These are phyloP conservation scores for Penicillium chermesinum DNA, from an alignment of 495 filamentous ascomycete genomes.

Conservation along the genomic window DNA sequence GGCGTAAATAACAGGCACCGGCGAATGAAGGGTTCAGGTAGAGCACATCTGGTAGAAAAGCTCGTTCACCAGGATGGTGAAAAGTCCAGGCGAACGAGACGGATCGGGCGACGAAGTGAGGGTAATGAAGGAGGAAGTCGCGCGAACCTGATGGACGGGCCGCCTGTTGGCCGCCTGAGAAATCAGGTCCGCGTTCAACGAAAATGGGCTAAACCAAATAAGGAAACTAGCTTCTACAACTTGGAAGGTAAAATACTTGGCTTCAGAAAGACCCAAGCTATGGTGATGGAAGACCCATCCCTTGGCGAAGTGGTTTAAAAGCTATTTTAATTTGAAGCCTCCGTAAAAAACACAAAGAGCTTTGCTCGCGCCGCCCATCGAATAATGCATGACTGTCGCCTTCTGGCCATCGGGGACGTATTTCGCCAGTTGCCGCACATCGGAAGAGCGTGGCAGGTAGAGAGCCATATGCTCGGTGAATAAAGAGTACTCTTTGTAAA, in stretches of 20 bases:
- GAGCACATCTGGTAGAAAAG: neutral
- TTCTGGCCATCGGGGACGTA: slow-evolving; percentile 49
- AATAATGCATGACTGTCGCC: slow-evolving; percentile 81
- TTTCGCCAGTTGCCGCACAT: slow-evolving; percentile 75
- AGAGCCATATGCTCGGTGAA: slow-evolving; percentile 57
- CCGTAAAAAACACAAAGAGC: slow-evolving; percentile 55
- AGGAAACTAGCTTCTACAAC: too few species aligned
- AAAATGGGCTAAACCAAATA: too few species aligned
- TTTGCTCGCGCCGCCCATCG: slow-evolving; percentile 85
- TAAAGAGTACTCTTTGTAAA: slow-evolving; percentile 55
- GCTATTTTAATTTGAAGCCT: slow-evolving; percentile 28
- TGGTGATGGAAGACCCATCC: too few species aligned
- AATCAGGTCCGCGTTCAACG: too few species aligned
- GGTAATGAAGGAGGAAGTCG: too few species aligned
- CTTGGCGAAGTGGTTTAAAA: too few species aligned
- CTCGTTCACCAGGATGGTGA: neutral
- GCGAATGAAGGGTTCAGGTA: neutral
- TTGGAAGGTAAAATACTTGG: too few species aligned
- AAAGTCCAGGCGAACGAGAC: neutral
- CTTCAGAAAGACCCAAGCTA: too few species aligned
- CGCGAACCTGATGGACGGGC: too few species aligned
- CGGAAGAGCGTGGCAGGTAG: slow-evolving; percentile 83
- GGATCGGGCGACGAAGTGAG: neutral
- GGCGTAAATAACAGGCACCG: neutral
- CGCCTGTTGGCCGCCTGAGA: too few species aligned